Base-by-base conservation (phyloP, 78 protist genomes). In the Protostelium mycophagum region DNA sequence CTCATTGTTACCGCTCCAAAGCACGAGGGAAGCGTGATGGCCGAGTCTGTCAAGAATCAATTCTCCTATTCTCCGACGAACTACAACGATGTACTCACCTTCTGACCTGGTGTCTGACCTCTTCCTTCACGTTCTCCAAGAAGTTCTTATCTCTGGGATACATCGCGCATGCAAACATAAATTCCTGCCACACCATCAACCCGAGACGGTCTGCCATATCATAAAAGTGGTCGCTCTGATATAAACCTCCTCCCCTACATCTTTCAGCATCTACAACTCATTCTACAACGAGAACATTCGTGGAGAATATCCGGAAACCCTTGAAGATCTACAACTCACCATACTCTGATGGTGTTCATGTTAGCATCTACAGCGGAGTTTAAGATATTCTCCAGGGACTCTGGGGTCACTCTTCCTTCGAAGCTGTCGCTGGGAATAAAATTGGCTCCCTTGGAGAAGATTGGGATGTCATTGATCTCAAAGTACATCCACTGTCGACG, bases 1-100 rank as follows among this genome's bases (percentile, higher is more conserved):
- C 73, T 97, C 98, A 84, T 97, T 97, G 92, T 96, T 97, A 37
- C 97, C 98, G 87, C 96, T 84, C 95, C 96, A 97, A 0, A 96
- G 38, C 28, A 92, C 85, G 38, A 97, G 35, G 5, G 92, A 91
- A 28, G 97, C 86, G 37, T 96, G 97, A 28, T 63, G 23, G 28
- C 88, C 86, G 36, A 97, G 87, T 16, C 98, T 35, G 73, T 16
- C 73, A 5, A 16, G 31, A 16, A 25, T 16, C 5, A 16, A 25
- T 5, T 51, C 73, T 25, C 31, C 5, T 51, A 25, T 5, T 25
- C 73, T 5, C 16, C 73, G 73, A 51, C 31, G 5, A n/a, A n/a
- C n/a, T n/a, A n/a, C n/a, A n/a, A n/a, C n/a, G n/a, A n/a, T n/a
- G n/a, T n/a, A n/a, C 31, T 51, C 73, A 51, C 73, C 73, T 51